These are phyloP conservation scores for Aspergillus diversus DNA, from an alignment of 495 filamentous ascomycete species.

Conservation along the genomic window DNA sequence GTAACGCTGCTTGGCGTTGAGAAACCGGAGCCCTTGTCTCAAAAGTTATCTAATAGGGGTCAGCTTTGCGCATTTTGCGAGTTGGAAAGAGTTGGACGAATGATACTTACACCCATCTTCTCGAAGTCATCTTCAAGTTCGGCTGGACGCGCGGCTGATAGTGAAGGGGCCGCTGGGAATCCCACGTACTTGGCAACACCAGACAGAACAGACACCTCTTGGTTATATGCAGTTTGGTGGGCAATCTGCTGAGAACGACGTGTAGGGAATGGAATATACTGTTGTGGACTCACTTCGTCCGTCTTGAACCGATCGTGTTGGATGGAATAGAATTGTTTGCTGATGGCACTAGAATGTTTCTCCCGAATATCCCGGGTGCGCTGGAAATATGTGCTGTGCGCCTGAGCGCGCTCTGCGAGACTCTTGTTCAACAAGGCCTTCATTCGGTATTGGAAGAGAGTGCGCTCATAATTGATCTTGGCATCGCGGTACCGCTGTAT, in stretches of 20 bases:
- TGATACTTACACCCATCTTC: conserved; percentile 79
- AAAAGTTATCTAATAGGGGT: conserved; percentile 39
- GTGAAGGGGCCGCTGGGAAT: conserved; percentile 90
- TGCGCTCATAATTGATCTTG: conserved; percentile 73
- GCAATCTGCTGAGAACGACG: conserved; percentile 71
- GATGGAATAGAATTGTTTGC: conserved; percentile 86
- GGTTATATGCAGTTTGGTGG: conserved; percentile 86
- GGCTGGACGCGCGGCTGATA: conserved; percentile 67
- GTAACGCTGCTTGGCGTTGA: conserved; percentile 28
- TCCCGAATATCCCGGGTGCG: conserved; percentile 80
- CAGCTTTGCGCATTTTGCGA: conserved; percentile 15
- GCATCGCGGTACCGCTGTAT: conserved; percentile 79
- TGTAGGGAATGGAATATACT: conserved; percentile 71
- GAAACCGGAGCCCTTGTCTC: conserved; percentile 35
- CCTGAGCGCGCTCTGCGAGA: conserved; percentile 77
- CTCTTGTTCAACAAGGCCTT: conserved; percentile 71
- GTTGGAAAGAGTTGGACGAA: neutral
- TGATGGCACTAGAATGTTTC: conserved; percentile 72
- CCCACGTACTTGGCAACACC: conserved; percentile 93
- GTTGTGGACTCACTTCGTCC: conserved; percentile 80
- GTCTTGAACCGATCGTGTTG: conserved; percentile 86
- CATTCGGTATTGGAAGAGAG: conserved; percentile 71
- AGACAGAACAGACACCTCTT: conserved; percentile 86
- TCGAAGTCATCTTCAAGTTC: conserved; percentile 87
- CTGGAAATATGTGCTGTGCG: conserved; percentile 87